Conservation (phyloP, 345 rosid species). For the Excoecaria cochinchinensis region DNA sequence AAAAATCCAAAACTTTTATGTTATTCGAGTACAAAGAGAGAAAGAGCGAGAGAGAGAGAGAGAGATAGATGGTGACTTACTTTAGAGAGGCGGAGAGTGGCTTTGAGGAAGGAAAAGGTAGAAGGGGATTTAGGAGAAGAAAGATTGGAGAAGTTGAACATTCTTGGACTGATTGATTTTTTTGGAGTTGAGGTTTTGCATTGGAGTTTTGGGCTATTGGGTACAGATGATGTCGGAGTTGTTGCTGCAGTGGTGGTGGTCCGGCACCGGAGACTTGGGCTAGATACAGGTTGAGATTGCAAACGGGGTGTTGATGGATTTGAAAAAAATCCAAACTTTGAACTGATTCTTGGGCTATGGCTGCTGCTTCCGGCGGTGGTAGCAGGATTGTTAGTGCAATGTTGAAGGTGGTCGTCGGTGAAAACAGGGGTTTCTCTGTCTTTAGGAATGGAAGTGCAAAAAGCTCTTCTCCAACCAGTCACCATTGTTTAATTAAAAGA, state of each 20-base stretch:
- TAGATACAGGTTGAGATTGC: slow-evolving; percentile 46
- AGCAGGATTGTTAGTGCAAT: background rate
- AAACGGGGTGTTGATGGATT: slow-evolving; percentile 78
- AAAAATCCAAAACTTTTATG: too few species aligned
- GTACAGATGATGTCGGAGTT: slow-evolving; percentile 46
- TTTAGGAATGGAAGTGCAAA: slow-evolving; percentile 69
- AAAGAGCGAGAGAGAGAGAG: too few species aligned
- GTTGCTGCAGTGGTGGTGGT: slow-evolving; percentile 30
- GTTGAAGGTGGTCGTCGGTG: slow-evolving; percentile 30
- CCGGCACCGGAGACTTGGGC: slow-evolving; percentile 56
- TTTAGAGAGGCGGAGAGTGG: slow-evolving; percentile 62
- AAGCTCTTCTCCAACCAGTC: slow-evolving; percentile 75
- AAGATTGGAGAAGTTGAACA: slow-evolving; percentile 52
- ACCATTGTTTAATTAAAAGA: slow-evolving; percentile 47
- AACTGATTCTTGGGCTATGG: slow-evolving; percentile 47
- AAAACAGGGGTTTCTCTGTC: slow-evolving; percentile 34
- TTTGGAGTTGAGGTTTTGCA: slow-evolving; percentile 40
- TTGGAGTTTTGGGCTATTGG: slow-evolving; percentile 60
- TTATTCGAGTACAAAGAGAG: too few species aligned
- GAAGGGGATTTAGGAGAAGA: slow-evolving; percentile 78
- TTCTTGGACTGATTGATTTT: slow-evolving; percentile 40
- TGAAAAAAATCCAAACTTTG: slow-evolving; percentile 72
- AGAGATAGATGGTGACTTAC: slow-evolving; percentile 28
- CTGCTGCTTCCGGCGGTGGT: slow-evolving; percentile 13
- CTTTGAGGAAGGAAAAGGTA: slow-evolving; percentile 64